Percentiles rank a stretch among this genome's conserved stretches.
phyloP scores from a whole-genome alignment of 2,329 filamentous ascomycete species.

The Xylaria arbuscula region DNA sequence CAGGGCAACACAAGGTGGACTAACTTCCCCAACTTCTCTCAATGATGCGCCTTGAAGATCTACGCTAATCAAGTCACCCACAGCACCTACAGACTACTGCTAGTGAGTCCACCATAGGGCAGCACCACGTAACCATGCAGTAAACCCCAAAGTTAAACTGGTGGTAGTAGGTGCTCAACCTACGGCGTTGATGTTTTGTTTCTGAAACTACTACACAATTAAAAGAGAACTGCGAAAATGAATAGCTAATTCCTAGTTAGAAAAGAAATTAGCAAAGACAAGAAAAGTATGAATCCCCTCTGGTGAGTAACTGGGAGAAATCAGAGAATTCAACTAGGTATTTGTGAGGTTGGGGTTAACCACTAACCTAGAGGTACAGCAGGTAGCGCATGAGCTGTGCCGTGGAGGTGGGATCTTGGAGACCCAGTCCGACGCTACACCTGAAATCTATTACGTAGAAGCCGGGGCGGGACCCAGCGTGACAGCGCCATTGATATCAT shows the following conservation, averaged over 20 bases:
- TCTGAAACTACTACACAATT: too few species aligned
- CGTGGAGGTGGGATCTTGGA: conserved; percentile 11
- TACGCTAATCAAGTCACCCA: conserved; percentile 15
- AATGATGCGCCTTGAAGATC: conserved; percentile 27
- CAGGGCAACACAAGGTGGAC: background rate
- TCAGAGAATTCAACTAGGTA: background rate
- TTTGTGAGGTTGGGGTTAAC: background rate
- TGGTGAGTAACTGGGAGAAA: too few species aligned
- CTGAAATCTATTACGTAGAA: conserved; percentile 31
- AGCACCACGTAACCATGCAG: conserved; percentile 14
- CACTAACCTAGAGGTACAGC: too few species aligned
- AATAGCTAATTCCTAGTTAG: background rate
- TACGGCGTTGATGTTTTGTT: too few species aligned
- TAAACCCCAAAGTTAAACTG: background rate
- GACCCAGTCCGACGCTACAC: background rate
- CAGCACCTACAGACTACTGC: background rate
- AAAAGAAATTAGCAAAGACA: background rate
- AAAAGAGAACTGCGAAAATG: too few species aligned
- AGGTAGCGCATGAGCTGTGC: background rate
- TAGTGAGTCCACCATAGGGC: background rate
- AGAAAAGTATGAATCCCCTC: background rate
- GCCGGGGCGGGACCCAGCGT: conserved; percentile 5
- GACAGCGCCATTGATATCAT: conserved; percentile 38
- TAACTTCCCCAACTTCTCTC: conserved; percentile 2
- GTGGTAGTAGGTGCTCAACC: background rate